Percentiles rank a stretch among this genome's conserved stretches.
These are phyloP conservation scores for Gossypium thurberi DNA, from an alignment of 345 rosid genomes.

Conservation along the genomic window DNA sequence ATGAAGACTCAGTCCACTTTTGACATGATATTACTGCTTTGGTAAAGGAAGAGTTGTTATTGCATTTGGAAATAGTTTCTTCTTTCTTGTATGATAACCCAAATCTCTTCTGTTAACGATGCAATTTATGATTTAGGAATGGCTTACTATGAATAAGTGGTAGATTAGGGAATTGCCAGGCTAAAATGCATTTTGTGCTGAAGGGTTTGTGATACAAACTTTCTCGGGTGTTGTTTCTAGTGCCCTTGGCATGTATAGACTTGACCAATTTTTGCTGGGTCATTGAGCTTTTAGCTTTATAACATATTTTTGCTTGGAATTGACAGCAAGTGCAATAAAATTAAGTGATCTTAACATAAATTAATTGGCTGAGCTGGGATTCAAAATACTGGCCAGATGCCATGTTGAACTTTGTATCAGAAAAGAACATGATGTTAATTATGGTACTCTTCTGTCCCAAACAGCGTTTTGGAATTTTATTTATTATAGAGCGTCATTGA, in stretches of 20 bases:
- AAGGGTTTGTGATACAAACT: neutral
- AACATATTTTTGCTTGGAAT: neutral
- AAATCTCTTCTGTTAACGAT: neutral
- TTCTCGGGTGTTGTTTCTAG: neutral
- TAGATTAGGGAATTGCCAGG: neutral
- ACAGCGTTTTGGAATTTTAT: neutral
- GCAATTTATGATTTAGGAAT: neutral
- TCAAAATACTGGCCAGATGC: neutral
- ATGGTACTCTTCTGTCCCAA: neutral
- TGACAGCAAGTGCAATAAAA: neutral
- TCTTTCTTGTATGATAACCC: neutral
- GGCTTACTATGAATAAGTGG: neutral
- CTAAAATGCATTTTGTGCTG: neutral
- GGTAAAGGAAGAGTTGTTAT: neutral
- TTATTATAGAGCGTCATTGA: neutral
- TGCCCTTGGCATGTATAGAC: neutral
- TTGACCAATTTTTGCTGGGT: neutral
- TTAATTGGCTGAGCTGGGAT: neutral
- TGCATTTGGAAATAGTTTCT: neutral
- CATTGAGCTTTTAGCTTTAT: neutral
- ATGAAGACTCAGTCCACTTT: neutral
- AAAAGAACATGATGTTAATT: neutral
- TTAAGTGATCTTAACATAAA: neutral
- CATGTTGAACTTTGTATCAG: neutral
- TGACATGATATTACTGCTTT: neutral